Base-by-base conservation (phyloP, 2,329 filamentous ascomycete species). In the Beauveria pseudobassiana region DNA sequence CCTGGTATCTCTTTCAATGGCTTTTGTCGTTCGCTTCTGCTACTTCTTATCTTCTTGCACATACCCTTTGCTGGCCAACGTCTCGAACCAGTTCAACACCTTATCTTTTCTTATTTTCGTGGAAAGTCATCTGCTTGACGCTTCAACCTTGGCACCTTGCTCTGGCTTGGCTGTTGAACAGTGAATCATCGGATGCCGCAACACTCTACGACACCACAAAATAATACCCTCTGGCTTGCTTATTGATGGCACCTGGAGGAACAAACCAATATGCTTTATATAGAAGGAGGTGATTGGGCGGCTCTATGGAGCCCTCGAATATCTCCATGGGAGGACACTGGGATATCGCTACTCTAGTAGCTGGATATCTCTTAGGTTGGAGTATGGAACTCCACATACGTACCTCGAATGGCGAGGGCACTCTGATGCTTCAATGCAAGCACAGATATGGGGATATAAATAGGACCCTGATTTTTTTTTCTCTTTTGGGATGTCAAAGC, bases 11-110 rank as follows among this genome's bases (percentile, higher is more conserved):
- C n/a, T 51, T 52, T 60, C 52, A 50, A 57, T 51, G 53, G 45
- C 52, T 51, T 38, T 58, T 45, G 51, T 57, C 52, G 48, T 43
- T 58, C 55, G 53, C 54, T 57, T 56, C 60, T 24, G 53, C 53
- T 62, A 40, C 59, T 51, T 48, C 28, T 56, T 43, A 62, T 58
- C 60, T 62, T 62, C 53, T 58, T 57, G 60, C 60, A 62, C 60
- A 57, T 62, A 62, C 46, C 60, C 53, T 53, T 58, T 62, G 60
- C 60, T 62, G 60, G 60, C 60, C 26, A 57, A 26, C 38, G 60
- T 57, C 60, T 45, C 53, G 40, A 46, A 62, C 53, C 60, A 62
- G 60, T 57, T 52, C 46, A 62, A 62, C 60, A 62, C 43, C 8
- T 10, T 48, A 38, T 7, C 24, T 45, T 61, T 53, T 46, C 45